Evolutionary conservation across 2,329 filamentous ascomycete species (phyloP), one percentile per base, ranked within the genome.

Genomic region (Thielaviopsis musarum): DNA sequence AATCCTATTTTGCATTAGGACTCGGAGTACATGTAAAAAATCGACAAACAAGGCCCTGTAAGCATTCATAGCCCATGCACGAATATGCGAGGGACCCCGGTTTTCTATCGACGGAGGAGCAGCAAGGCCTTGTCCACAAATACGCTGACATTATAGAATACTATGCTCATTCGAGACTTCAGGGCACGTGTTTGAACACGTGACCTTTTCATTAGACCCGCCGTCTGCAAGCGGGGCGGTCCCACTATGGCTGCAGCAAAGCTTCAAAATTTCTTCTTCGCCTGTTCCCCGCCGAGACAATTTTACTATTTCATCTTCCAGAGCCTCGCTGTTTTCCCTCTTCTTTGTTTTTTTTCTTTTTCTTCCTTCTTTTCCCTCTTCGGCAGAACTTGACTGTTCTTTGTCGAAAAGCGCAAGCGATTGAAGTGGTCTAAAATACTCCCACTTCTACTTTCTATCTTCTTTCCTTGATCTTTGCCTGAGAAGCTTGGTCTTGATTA

Each of bases 251-350:
- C 21, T 12, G 57, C 57, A 66, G 65, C 65, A 63, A 64, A 61
- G 62, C 59, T 66, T 66, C 65, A 68, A 70, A 69, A 67, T 68
- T 67, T 62, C 52, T 59, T 59, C 30, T 49, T 65, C 63, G 66
- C 65, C 65, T 65, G 63, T 64, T 64, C 62, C 62, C 55, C 61
- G 55, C 51, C 60, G 30, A 57, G 26, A 52, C 15, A 53, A 51
- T 55, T 52, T 55, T 56, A 38, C 52, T 60, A 58, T 59, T 58
- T 60, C 55, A 54, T 49, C 61, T 58, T 34, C 24, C 21, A 56
- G 28, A 62, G 34, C 49, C 19, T 55, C 21, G 17, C 30, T 52
- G 34, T 56, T 52, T 28, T n/a, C 22, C 34, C 30, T 56, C 52
- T 49, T 59, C 24, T 38, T 61, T 28, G 54, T 52, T 48, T 34